Evolutionary conservation across 2,329 filamentous ascomycete species (phyloP).

Genomic region (Trichoderma harzianum): DNA sequence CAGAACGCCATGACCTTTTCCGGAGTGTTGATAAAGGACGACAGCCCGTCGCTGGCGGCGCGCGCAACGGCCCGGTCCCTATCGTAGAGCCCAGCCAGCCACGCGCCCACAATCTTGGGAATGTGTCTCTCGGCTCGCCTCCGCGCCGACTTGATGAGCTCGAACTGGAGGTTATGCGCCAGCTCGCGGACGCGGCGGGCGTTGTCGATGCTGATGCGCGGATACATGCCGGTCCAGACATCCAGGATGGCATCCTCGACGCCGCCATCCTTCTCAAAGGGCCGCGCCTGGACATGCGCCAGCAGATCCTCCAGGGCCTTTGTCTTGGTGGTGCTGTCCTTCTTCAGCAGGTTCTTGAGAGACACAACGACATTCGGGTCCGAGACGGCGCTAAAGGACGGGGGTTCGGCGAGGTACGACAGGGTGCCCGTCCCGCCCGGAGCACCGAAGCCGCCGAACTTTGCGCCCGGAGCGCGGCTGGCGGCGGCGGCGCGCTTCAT

Average conservation of each 20-base stretch:
- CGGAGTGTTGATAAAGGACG: constrained; percentile 70
- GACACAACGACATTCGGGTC: constrained; percentile 80
- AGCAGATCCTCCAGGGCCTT: constrained; percentile 87
- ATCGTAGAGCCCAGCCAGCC: constrained; percentile 88
- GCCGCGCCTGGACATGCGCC: constrained; percentile 55
- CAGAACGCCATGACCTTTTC: constrained; percentile 77
- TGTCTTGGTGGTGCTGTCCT: constrained; percentile 85
- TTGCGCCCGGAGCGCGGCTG: constrained; percentile 25
- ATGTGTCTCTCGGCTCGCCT: constrained; percentile 82
- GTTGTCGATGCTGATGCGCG: constrained; percentile 85
- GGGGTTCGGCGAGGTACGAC: constrained; percentile 84
- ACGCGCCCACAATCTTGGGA: constrained; percentile 76
- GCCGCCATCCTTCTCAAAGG: constrained; percentile 53
- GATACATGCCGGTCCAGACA: constrained; percentile 85
- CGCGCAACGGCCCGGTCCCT: constrained; percentile 72
- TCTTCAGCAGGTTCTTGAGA: constrained; percentile 92
- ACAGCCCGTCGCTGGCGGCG: constrained; percentile 74
- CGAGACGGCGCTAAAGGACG: constrained; percentile 72
- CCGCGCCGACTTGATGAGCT: constrained; percentile 60
- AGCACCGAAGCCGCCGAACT: constrained; percentile 36
- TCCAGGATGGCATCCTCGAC: constrained; percentile 81
- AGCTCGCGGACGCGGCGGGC: constrained; percentile 84
- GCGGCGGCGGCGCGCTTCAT: constrained; percentile 30
- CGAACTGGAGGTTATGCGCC: constrained; percentile 69
- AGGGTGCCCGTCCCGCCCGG: constrained; percentile 50